Conservation (phyloP, 2,329 filamentous ascomycete species). For the Bipolaris gigantea region DNA sequence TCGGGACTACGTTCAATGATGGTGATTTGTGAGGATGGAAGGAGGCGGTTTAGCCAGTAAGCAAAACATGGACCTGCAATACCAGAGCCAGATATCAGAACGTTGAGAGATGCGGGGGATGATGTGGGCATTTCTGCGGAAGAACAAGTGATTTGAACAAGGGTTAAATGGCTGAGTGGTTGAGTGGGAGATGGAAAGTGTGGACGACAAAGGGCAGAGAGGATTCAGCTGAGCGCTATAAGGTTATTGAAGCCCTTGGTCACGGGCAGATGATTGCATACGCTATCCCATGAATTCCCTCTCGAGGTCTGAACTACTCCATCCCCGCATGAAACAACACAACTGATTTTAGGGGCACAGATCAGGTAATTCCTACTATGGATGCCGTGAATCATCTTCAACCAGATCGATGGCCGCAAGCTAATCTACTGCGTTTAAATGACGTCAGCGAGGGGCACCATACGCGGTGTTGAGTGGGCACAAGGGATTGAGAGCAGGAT, state of each 20-base stretch:
- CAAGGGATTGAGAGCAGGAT: not conserved
- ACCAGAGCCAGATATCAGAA: slow-evolving; percentile 37
- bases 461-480: not conserved
- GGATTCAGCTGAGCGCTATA: not conserved
- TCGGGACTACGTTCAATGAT: slow-evolving; percentile 48
- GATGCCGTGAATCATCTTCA: not conserved
- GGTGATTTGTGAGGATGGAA: slow-evolving; percentile 38
- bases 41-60: slow-evolving; percentile 52
- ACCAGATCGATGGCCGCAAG: not conserved
- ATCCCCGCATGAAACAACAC: not conserved
- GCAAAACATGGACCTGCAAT: slow-evolving; percentile 49
- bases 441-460: not conserved
- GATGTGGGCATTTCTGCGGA: not conserved
- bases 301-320: not conserved
- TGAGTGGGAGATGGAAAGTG: not conserved
- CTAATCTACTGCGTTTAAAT: not conserved
- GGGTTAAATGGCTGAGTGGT: not conserved
- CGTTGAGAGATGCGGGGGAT: slow-evolving; percentile 2
- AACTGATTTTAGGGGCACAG: not conserved
- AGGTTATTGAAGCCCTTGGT: not conserved
- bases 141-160: not conserved
- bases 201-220: not conserved
- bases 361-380: not conserved
- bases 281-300: not conserved
- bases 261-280: not conserved